Base-by-base conservation (phyloP, 169 alveolate species). In the Theileria orientalis region DNA sequence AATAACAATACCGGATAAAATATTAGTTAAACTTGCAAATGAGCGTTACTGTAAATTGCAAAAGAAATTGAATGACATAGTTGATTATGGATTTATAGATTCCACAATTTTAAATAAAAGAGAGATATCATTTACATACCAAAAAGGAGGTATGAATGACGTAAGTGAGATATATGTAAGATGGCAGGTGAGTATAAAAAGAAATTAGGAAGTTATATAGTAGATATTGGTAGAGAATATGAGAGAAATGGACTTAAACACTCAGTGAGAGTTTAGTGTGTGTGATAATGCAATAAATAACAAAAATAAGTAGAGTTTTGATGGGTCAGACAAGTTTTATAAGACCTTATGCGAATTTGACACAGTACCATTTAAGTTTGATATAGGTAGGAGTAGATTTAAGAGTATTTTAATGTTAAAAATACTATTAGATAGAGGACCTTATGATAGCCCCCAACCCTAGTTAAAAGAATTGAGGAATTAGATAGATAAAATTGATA, bases 361-460 rank as follows among this genome's bases (percentile, higher is more conserved):
- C 60, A 49, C 46, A 37, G 89, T 82, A 14, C 89, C 89, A 3
- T 74, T 60, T 71, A 82, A 82, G 61, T 35, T 82, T 29, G 89
- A 82, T 56, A 82, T 82, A 1, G 89, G 89, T 74, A 67, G n/a
- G n/a, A n/a, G n/a, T n/a, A n/a, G n/a, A n/a, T 13, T 83, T 21
- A 29, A 1, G 14, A 56, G 25, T 13, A n/a, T 29, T 56, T 56
- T 27, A 29, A 54, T 25, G 46, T 61, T 19, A 19, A 9, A 13
- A 11, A 40, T 54, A 54, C 11, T 54, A 54, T 54, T 14, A 54
- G 32, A 16, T n/a, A n/a, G n/a, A n/a, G n/a, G n/a, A n/a, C n/a
- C n/a, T n/a, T n/a, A n/a, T n/a, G n/a, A n/a, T n/a, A n/a, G n/a
- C n/a, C n/a, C n/a, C n/a, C n/a, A n/a, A n/a, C n/a, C n/a, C n/a